Percentiles rank a stretch among this genome's conserved stretches.
Conservation (phyloP, 192 early-diverging fungal species). For the Umbelopsis sp. region DNA sequence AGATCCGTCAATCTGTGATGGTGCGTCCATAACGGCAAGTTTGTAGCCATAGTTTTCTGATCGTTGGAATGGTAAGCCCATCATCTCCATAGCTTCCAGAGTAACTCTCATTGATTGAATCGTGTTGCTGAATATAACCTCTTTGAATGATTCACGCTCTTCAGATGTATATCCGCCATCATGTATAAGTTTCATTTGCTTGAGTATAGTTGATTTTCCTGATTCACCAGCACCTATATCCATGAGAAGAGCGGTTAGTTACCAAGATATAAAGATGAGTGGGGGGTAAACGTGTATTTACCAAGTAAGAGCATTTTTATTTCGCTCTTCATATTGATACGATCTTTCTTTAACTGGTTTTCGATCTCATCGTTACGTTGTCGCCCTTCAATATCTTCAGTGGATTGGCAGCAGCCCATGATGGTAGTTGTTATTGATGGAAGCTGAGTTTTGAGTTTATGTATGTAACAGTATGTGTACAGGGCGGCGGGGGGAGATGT, state of each 20-base stretch:
- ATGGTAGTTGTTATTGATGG: not conserved
- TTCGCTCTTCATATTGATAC: conserved; percentile 81
- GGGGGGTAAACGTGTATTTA: conserved; percentile 24
- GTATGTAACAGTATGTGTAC: conserved; percentile 11
- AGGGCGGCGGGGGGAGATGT: not conserved
- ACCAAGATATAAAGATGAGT: no score
- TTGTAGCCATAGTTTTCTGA: conserved; percentile 70
- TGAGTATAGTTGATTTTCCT: conserved; percentile 97
- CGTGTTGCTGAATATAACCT: conserved; percentile 94
- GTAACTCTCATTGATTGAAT: conserved; percentile 95
- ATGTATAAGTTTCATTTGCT: conserved; percentile 98
- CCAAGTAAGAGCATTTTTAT: conserved; percentile 96
- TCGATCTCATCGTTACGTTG: conserved; percentile 91
- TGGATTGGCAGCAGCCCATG: conserved; percentile 91
- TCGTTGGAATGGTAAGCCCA: conserved; percentile 73
- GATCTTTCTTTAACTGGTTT: conserved; percentile 83
- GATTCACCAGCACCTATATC: conserved; percentile 88
- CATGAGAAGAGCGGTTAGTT: no score
- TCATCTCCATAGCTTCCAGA: conserved; percentile 90
- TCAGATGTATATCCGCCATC: conserved; percentile 88
- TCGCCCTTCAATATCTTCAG: conserved; percentile 86
- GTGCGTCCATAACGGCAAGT: conserved; percentile 73
- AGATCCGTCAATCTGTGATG: conserved; percentile 84
- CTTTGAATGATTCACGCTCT: conserved; percentile 90
- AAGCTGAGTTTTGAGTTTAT: not conserved